These are phyloP conservation scores for Cryptococcus sp. DNA, from an alignment of 1,284 basidiomycete genomes.

Conservation along the genomic window DNA sequence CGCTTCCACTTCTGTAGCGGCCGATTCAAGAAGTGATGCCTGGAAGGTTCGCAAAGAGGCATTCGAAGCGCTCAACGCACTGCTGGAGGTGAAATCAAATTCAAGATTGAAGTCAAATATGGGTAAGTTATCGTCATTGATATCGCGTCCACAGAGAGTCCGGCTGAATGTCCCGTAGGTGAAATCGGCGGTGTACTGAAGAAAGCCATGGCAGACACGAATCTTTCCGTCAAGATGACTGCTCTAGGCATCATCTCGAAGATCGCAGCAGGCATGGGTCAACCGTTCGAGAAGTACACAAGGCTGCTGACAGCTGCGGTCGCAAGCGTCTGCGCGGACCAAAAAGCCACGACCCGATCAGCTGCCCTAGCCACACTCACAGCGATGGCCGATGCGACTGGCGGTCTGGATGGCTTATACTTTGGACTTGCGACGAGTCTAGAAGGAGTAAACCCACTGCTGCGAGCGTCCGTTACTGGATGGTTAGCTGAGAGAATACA, in stretches of 20 bases:
- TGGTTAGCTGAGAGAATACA: constrained; percentile 67
- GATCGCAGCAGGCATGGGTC: constrained; percentile 91
- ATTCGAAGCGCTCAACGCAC: constrained; percentile 77
- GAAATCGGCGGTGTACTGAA: constrained; percentile 90
- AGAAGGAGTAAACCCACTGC: constrained; percentile 84
- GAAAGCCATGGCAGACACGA: constrained; percentile 84
- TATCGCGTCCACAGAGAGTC: not conserved
- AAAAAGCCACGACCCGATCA: constrained; percentile 83
- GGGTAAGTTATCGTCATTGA: constrained; percentile 59
- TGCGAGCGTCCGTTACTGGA: constrained; percentile 77
- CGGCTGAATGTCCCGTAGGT: constrained; percentile 57
- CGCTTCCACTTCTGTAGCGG: constrained; percentile 77
- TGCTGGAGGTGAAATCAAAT: constrained; percentile 86
- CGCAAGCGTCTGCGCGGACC: constrained; percentile 84
- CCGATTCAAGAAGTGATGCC: constrained; percentile 83
- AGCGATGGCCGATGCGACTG: constrained; percentile 81
- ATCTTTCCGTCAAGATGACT: constrained; percentile 88
- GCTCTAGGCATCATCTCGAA: constrained; percentile 88
- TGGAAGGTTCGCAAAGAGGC: constrained; percentile 99
- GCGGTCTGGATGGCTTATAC: constrained; percentile 79
- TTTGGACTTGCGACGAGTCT: constrained; percentile 74
- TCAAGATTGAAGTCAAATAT: constrained; percentile 88
- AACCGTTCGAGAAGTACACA: constrained; percentile 87
- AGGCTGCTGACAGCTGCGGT: constrained; percentile 76
- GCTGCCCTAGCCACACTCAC: constrained; percentile 77